Base-by-base conservation (phyloP, 2,329 filamentous ascomycete genomes). In the Helotiales sp. region DNA sequence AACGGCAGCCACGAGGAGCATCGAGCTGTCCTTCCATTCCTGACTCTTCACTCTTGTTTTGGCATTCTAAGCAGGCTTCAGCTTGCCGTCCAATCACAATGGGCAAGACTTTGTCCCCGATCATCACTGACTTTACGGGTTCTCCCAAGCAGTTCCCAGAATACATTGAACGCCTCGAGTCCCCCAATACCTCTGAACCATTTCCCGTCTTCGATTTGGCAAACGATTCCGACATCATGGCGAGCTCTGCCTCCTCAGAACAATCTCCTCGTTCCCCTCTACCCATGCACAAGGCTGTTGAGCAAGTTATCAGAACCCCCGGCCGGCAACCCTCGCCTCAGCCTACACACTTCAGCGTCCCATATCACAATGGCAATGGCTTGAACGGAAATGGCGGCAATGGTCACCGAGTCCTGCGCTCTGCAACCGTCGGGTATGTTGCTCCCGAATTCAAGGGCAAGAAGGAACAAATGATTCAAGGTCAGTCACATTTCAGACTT, bases 361-460 rank as follows among this genome's bases (percentile, higher is more conserved):
- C 89, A 83, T 56, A 76, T 69, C 75, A 76, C 71, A 77, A 81
- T 46, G 57, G 52, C 49, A 52, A 48, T 52, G 36, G 47, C 48
- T 33, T 19, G 27, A 54, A 58, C 70, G 75, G 81, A 72, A 82
- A 87, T 74, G 40, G 40, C 40, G 34, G 67, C 19, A 73, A 74
- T 63, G 83, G 84, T 57, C 86, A 91, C 72, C 84, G 89, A 55
- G 81, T 93, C 55, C 79, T 98, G 58, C 90, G 92, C 19, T 95
- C 95, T 65, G 89, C 91, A 66, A 95, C 93, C 29, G 89, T 96
- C 34, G 95, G 95, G 70, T 99, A 99, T 78, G 88, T 96, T 64
- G 93, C 95, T 24, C 92, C 93, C 47, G 91, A 92, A 62, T 99
- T 99, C 71, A 87, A 91, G 73, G 95, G 93, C 72, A 97, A 96